Evolutionary conservation across 306 rosid genomes (phyloP).

Genomic region (Vigna reflexopilosa): DNA sequence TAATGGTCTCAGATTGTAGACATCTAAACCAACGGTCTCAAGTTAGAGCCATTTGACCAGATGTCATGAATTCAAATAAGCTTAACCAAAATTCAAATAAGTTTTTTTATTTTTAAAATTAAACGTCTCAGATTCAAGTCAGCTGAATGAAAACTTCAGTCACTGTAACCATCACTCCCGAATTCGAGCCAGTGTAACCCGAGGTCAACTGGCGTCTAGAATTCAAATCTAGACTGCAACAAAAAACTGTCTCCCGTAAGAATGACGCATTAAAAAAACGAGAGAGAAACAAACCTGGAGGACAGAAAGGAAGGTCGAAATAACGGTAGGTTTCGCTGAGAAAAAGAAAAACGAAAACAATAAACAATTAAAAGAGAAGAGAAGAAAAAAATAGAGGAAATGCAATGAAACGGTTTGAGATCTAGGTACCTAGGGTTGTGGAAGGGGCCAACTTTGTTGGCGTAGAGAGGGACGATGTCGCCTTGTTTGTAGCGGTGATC

Average conservation of each 20-base stretch:
- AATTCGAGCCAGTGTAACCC: too few relatives aligned
- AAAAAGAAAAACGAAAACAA: not conserved
- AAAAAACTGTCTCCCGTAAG: too few relatives aligned
- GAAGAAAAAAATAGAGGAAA: not conserved
- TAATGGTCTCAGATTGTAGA: too few relatives aligned
- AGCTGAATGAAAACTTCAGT: too few relatives aligned
- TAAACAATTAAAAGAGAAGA: too few relatives aligned
- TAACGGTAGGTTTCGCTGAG: constrained; percentile 67
- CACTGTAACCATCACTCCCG: too few relatives aligned
- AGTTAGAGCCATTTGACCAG: not conserved
- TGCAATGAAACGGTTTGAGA: not conserved
- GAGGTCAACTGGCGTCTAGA: too few relatives aligned
- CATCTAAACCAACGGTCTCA: not conserved
- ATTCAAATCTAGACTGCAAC: too few relatives aligned
- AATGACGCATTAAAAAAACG: too few relatives aligned
- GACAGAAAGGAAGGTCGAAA: constrained; percentile 84
- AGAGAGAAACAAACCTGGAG: constrained; percentile 54
- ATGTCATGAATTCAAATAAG: too few relatives aligned
- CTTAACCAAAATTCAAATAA: not conserved
- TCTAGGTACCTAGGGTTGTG: constrained; percentile 60
- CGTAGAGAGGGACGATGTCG: constrained; percentile 59
- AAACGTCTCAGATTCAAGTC: not conserved
- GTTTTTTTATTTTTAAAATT: too few relatives aligned
- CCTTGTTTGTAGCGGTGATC: constrained; percentile 59
- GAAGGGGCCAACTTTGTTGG: constrained; percentile 67